Conservation (phyloP, 768 basidiomycete species). For the Serendipita vermifera region DNA sequence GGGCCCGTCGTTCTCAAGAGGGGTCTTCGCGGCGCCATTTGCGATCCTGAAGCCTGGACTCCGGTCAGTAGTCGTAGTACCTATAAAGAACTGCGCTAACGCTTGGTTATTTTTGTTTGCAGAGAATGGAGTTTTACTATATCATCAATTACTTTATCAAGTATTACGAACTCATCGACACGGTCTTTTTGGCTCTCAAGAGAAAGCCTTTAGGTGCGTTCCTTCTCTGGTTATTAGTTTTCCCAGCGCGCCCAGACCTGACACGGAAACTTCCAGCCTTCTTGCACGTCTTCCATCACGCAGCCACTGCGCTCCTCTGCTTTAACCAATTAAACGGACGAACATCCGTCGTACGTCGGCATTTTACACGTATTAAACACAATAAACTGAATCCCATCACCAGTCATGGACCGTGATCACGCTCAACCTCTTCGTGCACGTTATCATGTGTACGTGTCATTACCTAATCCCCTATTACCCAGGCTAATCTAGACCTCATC, state of each 20-base stretch:
- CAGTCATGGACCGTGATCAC: slow-evolving; percentile 94
- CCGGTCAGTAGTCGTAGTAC: slow-evolving; percentile 40
- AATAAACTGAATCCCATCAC: background rate
- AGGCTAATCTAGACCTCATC: background rate
- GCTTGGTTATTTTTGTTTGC: background rate
- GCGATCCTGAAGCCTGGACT: slow-evolving; percentile 69
- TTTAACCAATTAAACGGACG: slow-evolving; percentile 88
- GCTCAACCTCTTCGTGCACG: slow-evolving; percentile 86
- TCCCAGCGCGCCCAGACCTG: background rate
- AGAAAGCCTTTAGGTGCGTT: slow-evolving; percentile 88
- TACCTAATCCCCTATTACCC: background rate
- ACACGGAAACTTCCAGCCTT: slow-evolving; percentile 45
- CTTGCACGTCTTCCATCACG: slow-evolving; percentile 98
- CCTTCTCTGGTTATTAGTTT: background rate
- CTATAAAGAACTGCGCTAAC: background rate
- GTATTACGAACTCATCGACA: slow-evolving; percentile 92
- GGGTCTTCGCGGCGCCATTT: slow-evolving; percentile 66
- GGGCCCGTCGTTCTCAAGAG: slow-evolving; percentile 61
- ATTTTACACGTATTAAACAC: slow-evolving; percentile 9
- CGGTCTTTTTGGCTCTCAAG: slow-evolving; percentile 92
- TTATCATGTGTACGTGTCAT: slow-evolving; percentile 78
- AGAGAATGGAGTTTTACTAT: slow-evolving; percentile 93
- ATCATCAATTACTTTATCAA: slow-evolving; percentile 99
- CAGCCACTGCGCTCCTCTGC: slow-evolving; percentile 91
- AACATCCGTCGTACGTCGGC: slow-evolving; percentile 71